phyloP scores from a whole-genome alignment of 148 eudicot species.

The Amaranthus palmeri region DNA sequence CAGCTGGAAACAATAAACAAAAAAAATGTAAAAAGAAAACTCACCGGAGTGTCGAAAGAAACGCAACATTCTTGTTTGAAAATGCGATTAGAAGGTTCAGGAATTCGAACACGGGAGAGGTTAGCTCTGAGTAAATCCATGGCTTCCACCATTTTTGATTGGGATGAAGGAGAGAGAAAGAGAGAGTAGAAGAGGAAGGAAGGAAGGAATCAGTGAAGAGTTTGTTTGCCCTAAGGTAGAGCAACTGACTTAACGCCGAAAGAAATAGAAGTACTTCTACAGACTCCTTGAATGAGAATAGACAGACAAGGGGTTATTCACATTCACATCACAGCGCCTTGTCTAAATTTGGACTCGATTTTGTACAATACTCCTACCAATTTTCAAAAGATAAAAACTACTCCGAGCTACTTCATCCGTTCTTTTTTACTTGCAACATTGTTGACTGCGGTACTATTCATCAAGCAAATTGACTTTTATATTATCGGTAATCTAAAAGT shows the following conservation, averaged over 20 bases:
- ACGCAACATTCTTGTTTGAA: constrained; percentile 94
- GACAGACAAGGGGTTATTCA: too few species aligned
- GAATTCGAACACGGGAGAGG: constrained; percentile 80
- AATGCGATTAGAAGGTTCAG: constrained; percentile 91
- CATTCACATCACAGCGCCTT: too few species aligned
- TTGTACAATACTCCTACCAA: too few species aligned
- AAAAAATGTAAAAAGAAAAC: constrained; percentile 7
- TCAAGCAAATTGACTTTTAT: too few species aligned
- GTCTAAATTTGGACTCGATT: too few species aligned
- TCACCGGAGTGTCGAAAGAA: constrained; percentile 86
- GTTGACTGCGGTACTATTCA: too few species aligned
- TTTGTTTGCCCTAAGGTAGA: constrained; percentile 20
- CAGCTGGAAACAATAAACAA: not conserved
- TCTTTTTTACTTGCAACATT: too few species aligned
- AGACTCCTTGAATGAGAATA: not conserved
- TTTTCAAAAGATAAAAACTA: too few species aligned
- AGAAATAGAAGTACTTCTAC: not conserved
- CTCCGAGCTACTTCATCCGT: too few species aligned
- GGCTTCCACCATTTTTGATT: constrained; percentile 31
- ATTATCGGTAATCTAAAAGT: too few species aligned
- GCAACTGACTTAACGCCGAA: constrained; percentile 8
- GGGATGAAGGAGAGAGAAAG: constrained; percentile 1
- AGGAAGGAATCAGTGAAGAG: constrained; percentile 21
- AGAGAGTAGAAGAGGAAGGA: constrained; percentile 5
- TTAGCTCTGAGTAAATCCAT: constrained; percentile 83